phyloP scores from a whole-genome alignment of 2,329 filamentous ascomycete genomes.

The Aspergillus ruber region DNA sequence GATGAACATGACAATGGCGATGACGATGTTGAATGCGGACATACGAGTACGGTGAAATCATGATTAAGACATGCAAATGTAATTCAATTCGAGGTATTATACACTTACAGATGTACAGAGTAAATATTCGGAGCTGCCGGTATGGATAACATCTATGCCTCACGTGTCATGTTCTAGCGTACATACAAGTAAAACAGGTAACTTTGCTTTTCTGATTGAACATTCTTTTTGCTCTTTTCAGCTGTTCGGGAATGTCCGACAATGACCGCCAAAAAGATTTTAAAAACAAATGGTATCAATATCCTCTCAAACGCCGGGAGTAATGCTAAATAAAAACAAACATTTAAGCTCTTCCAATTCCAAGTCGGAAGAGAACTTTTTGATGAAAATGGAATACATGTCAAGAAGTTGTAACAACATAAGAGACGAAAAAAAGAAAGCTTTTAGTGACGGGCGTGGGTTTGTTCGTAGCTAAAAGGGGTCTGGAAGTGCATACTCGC shows the following conservation, averaged over 20 bases:
- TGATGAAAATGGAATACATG: constrained; percentile 4
- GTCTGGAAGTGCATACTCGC: constrained; percentile 94
- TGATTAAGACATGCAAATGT: too few relatives aligned
- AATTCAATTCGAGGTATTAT: too few relatives aligned
- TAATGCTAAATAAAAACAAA: constrained; percentile 24
- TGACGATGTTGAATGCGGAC: too few relatives aligned
- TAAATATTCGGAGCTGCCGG: too few relatives aligned
- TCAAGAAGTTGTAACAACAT: constrained; percentile 1
- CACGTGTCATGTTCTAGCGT: too few relatives aligned
- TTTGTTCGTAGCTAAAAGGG: constrained; percentile 54
- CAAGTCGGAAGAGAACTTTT: neutral
- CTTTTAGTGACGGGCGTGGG: constrained; percentile 27
- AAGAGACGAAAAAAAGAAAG: constrained; percentile 4
- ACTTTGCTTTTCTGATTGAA: neutral
- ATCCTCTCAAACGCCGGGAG: constrained; percentile 23
- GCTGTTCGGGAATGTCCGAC: neutral
- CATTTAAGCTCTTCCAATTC: constrained; percentile 21
- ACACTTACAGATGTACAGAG: too few relatives aligned
- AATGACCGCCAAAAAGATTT: neutral
- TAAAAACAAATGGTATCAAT: constrained; percentile 28
- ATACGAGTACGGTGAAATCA: too few relatives aligned
- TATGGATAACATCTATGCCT: too few relatives aligned
- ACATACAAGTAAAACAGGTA: too few relatives aligned
- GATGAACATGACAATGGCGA: too few relatives aligned
- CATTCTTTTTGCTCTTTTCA: neutral